These are phyloP conservation scores for Suhomyces pyralidae DNA, from an alignment of 805 yeast genomes.

Conservation along the genomic window DNA sequence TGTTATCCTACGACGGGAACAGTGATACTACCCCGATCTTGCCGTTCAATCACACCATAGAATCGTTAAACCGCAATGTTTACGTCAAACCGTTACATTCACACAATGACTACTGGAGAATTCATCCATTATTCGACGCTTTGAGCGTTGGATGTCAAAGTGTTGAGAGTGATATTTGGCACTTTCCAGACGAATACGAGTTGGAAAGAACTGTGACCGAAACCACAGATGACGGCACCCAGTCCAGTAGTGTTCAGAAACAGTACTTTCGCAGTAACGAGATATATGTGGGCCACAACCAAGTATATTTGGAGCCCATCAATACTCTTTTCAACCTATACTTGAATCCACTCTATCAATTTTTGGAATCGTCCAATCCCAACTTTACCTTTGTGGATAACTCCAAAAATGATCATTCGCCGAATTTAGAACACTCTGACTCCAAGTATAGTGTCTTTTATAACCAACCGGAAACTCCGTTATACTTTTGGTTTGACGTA, in stretches of 20 bases:
- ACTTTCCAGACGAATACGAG: slow-evolving; percentile 31
- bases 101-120: slow-evolving; percentile 70
- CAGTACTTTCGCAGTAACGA: slow-evolving; percentile 31
- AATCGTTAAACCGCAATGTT: slow-evolving; percentile 34
- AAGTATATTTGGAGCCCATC: slow-evolving; percentile 41
- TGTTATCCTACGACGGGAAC: slow-evolving; percentile 7
- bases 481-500: slow-evolving; percentile 62
- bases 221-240: slow-evolving; percentile 15
- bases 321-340: slow-evolving; percentile 51
- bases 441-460: slow-evolving; percentile 33
- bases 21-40: slow-evolving; percentile 14
- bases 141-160: slow-evolving; percentile 52
- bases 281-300: slow-evolving; percentile 63
- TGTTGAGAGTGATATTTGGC: slow-evolving; percentile 69
- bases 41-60: slow-evolving; percentile 21
- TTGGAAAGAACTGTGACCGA: slow-evolving; percentile 25
- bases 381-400: slow-evolving; percentile 3
- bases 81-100: slow-evolving; percentile 52
- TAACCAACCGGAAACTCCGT: slow-evolving; percentile 48
- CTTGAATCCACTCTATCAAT: slow-evolving; percentile 47
- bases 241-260: not conserved
- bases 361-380: slow-evolving; percentile 50
- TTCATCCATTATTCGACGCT: slow-evolving; percentile 57
- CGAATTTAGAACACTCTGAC: slow-evolving; percentile 10
- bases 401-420: slow-evolving; percentile 1